Evolutionary conservation across 345 rosid genomes (phyloP), one percentile per base, ranked within the genome.

Genomic region (Pelargonium nanum): DNA sequence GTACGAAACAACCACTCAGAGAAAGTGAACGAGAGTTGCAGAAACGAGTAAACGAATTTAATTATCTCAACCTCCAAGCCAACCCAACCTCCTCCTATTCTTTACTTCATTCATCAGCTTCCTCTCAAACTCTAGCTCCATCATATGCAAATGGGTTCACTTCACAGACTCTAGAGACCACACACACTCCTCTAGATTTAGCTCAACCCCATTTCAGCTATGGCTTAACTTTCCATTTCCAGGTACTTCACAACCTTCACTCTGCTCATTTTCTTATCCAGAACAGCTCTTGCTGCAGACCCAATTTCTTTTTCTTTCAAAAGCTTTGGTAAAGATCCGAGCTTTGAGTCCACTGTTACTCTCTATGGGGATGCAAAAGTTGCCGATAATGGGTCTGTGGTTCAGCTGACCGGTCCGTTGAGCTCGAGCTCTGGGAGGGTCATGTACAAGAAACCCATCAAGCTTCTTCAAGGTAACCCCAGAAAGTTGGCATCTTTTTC

Each of bases 361-460:
- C 73, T 92, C 9, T 68, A 72, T 65, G 98, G 96, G 21, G 88
- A 77, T 48, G 90, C 95, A 2, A 73, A 68, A 76, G 77, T 78
- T 62, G 70, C 73, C 25, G 57, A 63, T 67, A 71, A 71, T 40
- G 82, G 81, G 30, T 78, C 88, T 20, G 57, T 77, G 30, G 63
- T 92, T 72, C 93, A 79, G 74, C 84, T 92, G 56, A 80, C 85
- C 50, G 65, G 66, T 57, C 63, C 84, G 0, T 75, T 54, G 72
- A 74, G 74, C 70, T 73, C 63, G 6, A 80, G 80, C 22, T 76
- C 74, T 54, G 97, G 97, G 32, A 70, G 70, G 74, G 83, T 77
- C 48, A 59, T 79, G 75, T 84, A 75, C 58, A 83, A 80, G 85
- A 80, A 80, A 59, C 87, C 98, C 74, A 74, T 92, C 70, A 79